Base-by-base conservation (phyloP, 352 stramenopile species). In the Phytophthora hybrid region DNA sequence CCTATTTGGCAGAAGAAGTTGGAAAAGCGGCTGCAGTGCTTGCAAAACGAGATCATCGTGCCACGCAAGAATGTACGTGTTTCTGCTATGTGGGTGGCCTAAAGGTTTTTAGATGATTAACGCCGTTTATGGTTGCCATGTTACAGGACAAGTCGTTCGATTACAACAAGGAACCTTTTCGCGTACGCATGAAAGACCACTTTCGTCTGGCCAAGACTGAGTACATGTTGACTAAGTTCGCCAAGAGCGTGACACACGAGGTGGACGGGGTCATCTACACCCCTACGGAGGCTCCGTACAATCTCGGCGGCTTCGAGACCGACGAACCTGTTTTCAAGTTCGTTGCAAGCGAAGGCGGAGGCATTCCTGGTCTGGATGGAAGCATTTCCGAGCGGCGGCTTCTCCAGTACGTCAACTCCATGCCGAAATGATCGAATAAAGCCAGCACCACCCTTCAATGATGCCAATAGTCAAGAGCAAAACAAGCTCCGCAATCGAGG, bases 311-410 rank as follows among this genome's bases (percentile, higher is more conserved):
- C 59, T 96, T 92, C 61, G 90, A 97, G 69, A 80, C 80, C 44
- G 88, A 97, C 9, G 90, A 93, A 58, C 89, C 89, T 34, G 86
- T 95, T 66, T 97, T 96, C 76, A 97, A 97, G 77, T 97, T 97
- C 75, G 87, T 97, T 61, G 84, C 87, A n/a, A 93, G 85, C 57
- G 89, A 95, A 82, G 88, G 85, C 8, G 88, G 85, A 32, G 88
- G 90, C 3, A 94, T 95, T 55, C 87, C 88, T 29, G 87, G 88
- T 4, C 79, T 97, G 13, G 90, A 97, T 60, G 90, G 90, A 37
- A 95, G 86, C 56, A 93, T 97, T 59, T 90, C 88, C 19, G 82
- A 95, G 76, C 82, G 75, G 32, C 84, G 85, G 34, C 77, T 97
- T 63, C 82, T 97, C 21, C 76, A 91, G 74, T 95, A 95, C 77